These are phyloP conservation scores for Vanrija sp. DNA, from an alignment of 1,284 basidiomycete genomes.

Conservation along the genomic window DNA sequence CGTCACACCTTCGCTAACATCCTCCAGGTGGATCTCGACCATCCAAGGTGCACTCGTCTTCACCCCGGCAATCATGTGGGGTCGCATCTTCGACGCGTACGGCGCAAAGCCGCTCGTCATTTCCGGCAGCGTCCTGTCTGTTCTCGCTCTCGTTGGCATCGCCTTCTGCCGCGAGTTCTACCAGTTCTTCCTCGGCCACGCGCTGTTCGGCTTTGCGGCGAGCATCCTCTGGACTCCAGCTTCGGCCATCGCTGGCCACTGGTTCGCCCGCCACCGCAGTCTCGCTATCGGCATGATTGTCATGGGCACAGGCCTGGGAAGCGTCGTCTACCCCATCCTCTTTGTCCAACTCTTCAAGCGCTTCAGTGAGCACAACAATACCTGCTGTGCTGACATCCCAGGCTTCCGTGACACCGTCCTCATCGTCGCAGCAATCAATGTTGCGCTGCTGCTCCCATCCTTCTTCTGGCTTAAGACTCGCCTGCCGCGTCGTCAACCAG, in stretches of 20 bases:
- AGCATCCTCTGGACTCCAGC: conserved; percentile 38
- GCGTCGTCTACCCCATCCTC: conserved; percentile 44
- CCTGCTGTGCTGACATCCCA: not conserved
- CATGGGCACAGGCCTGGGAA: conserved; percentile 39
- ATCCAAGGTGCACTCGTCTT: conserved; percentile 36
- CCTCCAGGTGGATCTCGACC: conserved; percentile 38
- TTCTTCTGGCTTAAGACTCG: conserved; percentile 42
- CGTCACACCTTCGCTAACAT: not conserved
- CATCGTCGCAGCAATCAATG: conserved; percentile 40
- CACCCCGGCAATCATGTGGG: conserved; percentile 31
- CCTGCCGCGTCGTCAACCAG: conserved; percentile 28
- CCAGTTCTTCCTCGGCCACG: conserved; percentile 41
- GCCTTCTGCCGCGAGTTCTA: conserved; percentile 44
- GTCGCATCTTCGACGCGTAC: conserved; percentile 40
- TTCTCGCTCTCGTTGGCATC: conserved; percentile 33
- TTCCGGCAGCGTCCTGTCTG: conserved; percentile 29
- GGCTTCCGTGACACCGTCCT: conserved; percentile 38
- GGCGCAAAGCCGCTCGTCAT: conserved; percentile 32
- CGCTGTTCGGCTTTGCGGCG: conserved; percentile 37
- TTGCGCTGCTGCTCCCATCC: conserved; percentile 35
- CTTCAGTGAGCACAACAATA: conserved; percentile 19
- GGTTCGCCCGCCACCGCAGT: conserved; percentile 39
- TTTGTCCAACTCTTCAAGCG: conserved; percentile 35
- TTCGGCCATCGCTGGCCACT: conserved; percentile 40
- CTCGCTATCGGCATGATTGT: conserved; percentile 43